Evolutionary conservation across 257 asterid species (phyloP).

Genomic region (Petunia secreta): DNA sequence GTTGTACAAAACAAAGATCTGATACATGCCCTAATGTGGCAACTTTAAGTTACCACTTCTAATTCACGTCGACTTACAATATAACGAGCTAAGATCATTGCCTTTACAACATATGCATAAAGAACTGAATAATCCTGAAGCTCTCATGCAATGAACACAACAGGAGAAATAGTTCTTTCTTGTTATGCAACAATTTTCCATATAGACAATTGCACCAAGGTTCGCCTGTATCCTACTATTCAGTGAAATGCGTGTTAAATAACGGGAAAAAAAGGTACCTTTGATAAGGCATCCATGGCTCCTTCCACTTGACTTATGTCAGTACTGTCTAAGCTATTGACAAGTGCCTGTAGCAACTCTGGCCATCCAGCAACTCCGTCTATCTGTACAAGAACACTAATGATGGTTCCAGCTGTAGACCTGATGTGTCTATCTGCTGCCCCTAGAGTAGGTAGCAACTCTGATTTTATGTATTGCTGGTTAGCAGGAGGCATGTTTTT

Average conservation of each 20-base stretch:
- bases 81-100: neutral
- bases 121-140: neutral
- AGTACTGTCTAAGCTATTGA: conserved; percentile 89
- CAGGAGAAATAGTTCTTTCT: neutral
- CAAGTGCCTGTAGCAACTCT: conserved; percentile 81
- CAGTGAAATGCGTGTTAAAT: conserved; percentile 16
- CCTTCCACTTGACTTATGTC: conserved; percentile 93
- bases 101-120: neutral
- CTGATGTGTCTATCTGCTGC: conserved; percentile 84
- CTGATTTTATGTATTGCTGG: conserved; percentile 76
- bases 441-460: conserved; percentile 87
- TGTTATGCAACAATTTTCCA: neutral
- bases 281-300: conserved; percentile 99
- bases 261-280: conserved; percentile 52
- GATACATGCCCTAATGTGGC: conserved; percentile 1
- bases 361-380: conserved; percentile 91
- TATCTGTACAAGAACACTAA: conserved; percentile 86
- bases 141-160: conserved; percentile 10
- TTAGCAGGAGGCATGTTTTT: conserved; percentile 67
- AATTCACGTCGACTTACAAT: neutral
- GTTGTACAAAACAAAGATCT: neutral
- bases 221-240: conserved; percentile 9
- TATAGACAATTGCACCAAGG: neutral
- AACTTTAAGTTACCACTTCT: neutral
- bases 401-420: conserved; percentile 92